A percentile compares a stretch with the other conserved stretches of the same genome.
Evolutionary conservation across 2,329 filamentous ascomycete genomes (phyloP).

Genomic region (Alternaria gaisen): DNA sequence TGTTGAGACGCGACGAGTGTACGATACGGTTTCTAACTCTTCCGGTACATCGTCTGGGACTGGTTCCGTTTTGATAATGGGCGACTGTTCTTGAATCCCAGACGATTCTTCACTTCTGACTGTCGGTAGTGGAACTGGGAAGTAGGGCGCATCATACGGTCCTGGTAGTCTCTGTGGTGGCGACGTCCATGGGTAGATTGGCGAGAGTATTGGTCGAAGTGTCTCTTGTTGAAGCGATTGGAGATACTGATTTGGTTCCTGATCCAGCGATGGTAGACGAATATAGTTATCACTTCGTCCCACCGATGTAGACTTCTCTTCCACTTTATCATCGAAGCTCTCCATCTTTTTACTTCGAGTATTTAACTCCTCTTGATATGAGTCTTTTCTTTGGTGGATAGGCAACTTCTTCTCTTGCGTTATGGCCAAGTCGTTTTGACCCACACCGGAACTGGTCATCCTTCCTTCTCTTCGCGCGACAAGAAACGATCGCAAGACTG

Average conservation of each 20-base stretch:
- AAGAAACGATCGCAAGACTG: constrained; percentile 25
- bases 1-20: constrained; percentile 40
- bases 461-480: constrained; percentile 30
- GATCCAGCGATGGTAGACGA: neutral
- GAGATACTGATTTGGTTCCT: constrained; percentile 21
- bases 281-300: neutral
- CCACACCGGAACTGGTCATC: neutral
- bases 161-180: constrained; percentile 45
- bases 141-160: constrained; percentile 48
- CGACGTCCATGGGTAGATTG: constrained; percentile 46
- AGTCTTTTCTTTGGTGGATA: constrained; percentile 11
- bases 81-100: constrained; percentile 24
- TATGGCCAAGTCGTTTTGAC: constrained; percentile 6
- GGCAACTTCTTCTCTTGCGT: constrained; percentile 1
- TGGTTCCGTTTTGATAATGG: constrained; percentile 12
- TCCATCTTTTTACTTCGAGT: neutral
- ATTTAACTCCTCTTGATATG: neutral
- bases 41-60: constrained; percentile 4
- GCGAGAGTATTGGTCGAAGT: constrained; percentile 25
- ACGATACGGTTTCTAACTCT: constrained; percentile 24
- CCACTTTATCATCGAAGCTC: no score
- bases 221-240: constrained; percentile 27
- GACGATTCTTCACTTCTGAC: constrained; percentile 19
- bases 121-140: constrained; percentile 43
- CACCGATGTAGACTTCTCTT: neutral